Evolutionary conservation across 306 rosid species (phyloP), one percentile per base, ranked within the genome.

Genomic region (Castanopsis chinensis): DNA sequence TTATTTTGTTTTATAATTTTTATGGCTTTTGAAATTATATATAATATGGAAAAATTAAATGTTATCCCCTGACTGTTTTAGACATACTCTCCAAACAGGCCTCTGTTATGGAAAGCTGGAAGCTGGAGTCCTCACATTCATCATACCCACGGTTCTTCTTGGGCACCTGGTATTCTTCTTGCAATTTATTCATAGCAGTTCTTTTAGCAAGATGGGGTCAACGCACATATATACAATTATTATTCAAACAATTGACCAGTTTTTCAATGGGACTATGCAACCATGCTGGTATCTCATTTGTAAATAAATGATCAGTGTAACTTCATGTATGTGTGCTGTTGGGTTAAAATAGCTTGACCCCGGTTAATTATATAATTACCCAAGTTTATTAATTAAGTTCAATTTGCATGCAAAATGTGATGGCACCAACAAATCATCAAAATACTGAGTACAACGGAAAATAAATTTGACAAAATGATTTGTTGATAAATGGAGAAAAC

Each of bases 101-200:
- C 89, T 94, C n/a, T 94, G 97, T 89, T 94, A 92, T 63, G 99
- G 95, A 52, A 92, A 94, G 87, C 90, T 90, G 37, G 97, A 94
- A 90, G 99, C 97, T 61, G 97, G 95, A 82, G 6, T 90, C 73
- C 94, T 94, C 71, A 92, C 93, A 3, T 86, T 92, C 79, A 82
- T 90, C 41, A 91, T 92, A 64, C 99, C 99, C 17, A 67, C 70
- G 7, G 25, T 90, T 71, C 97, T 92, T 80, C 97, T 94, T 17
- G 97, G 99, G 11, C 97, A 94, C 84, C 82, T 94, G 97, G 97
- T 94, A 91, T 52, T 76, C 75, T 83, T 81, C 68, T 84, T 37
- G 25, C 71, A 58, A 65, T 41, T 76, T 53, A 52, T 25, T 57
- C 69, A 27, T 2, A 65, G 3, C 19, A 12, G 8, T 79, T 13